Conservation (phyloP, 2,329 filamentous ascomycete species). For the Epicoccum sorghinum region DNA sequence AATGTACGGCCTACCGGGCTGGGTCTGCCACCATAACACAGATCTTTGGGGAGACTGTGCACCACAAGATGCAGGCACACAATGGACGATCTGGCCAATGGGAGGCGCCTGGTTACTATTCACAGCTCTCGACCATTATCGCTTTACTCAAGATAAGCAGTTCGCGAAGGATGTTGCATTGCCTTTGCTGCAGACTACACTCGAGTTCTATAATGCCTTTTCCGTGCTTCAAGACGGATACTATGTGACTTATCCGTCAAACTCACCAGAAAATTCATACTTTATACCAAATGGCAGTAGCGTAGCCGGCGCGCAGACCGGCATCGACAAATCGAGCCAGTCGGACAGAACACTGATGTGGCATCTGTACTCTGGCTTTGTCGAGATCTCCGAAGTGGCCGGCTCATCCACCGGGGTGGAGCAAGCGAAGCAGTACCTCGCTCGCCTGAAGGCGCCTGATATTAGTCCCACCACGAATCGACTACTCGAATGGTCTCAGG, state of each 20-base stretch:
- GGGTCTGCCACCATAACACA: constrained; percentile 35
- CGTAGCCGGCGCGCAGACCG: constrained; percentile 50
- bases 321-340: constrained; percentile 53
- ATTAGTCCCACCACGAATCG: constrained; percentile 40
- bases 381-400: constrained; percentile 12
- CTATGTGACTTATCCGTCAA: constrained; percentile 46
- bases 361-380: constrained; percentile 44
- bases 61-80: constrained; percentile 31
- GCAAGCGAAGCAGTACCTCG: constrained; percentile 10
- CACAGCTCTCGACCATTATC: constrained; percentile 31
- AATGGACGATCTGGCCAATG: constrained; percentile 33
- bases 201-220: constrained; percentile 50
- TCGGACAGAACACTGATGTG: not conserved
- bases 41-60: constrained; percentile 37
- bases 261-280: constrained; percentile 50
- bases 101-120: constrained; percentile 37
- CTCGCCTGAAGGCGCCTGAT: constrained; percentile 17
- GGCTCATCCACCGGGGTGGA: not conserved
- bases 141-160: constrained; percentile 25
- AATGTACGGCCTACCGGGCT: constrained; percentile 32
- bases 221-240: constrained; percentile 37
- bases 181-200: constrained; percentile 44
- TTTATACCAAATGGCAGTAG: constrained; percentile 26
- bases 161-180: constrained; percentile 18
- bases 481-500: constrained; percentile 33